Base-by-base conservation (phyloP, 2,329 filamentous ascomycete species). In the Colletotrichum musae region DNA sequence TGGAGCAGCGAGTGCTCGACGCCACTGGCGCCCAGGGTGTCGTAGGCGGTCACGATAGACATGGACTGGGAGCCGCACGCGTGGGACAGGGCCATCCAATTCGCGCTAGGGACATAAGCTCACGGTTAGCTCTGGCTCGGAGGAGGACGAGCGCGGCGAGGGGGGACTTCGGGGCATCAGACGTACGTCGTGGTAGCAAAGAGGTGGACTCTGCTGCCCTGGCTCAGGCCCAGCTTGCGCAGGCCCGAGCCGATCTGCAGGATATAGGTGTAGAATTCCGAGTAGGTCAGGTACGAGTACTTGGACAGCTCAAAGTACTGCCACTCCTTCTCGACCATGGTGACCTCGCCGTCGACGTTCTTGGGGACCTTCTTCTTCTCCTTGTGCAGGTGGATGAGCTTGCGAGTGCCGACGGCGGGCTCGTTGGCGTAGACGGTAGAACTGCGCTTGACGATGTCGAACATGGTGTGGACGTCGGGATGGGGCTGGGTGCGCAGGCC, bases 311-410 rank as follows among this genome's bases (percentile, higher is more conserved):
- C 94, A 74, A 94, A 97, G 82, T 91, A 97, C 61, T 91, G 91
- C 94, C 94, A 97, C 80, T 95, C 89, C 89, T 97, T 97, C 72
- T 97, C 93, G 41, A 96, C 89, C 82, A 95, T 89, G 72, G 87
- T 85, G 80, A 94, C 88, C 79, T 93, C 88, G 74, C 94, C 94
- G 76, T 97, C 93, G 67, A 97, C 85, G 58, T 94, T 87, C 88
- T 97, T 97, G 87, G 94, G 92, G 74, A 97, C 85, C 87, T 94
- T 96, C 85, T 95, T 97, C 74, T 88, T 91, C 85, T 97, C 94
- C 75, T 89, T 89, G 81, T 97, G 94, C 54, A 91, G 89, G 80
- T 91, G 86, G 81, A 97, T 80, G 67, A 97, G 87, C 79, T 88
- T 91, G 72, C 94, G 91, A 75, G 86, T 87, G 74, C 93, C 94